Evolutionary conservation across 805 yeast species (phyloP).

Genomic region (Blastobotrys robertii): DNA sequence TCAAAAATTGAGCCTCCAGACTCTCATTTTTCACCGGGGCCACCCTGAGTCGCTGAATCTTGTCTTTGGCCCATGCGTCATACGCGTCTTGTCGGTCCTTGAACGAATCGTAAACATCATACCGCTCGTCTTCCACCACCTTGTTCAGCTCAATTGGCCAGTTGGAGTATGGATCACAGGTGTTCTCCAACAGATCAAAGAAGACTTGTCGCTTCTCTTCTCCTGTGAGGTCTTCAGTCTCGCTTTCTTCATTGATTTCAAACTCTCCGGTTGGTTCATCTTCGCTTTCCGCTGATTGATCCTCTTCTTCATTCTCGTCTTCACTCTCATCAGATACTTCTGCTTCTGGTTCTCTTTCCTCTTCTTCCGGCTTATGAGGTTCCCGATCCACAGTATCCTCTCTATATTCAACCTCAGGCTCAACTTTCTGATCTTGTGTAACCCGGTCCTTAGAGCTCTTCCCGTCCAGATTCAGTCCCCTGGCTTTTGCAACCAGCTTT

Average conservation of each 20-base stretch:
- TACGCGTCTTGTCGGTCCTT: conserved; percentile 32
- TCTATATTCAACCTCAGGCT: conserved; percentile 6
- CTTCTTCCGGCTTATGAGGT: conserved; percentile 2
- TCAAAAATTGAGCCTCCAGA: conserved; percentile 21
- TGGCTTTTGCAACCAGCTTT: conserved; percentile 29
- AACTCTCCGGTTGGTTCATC: neutral
- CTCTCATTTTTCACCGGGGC: conserved; percentile 3
- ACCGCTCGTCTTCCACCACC: conserved; percentile 36
- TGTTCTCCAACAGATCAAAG: conserved; percentile 27
- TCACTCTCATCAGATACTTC: conserved; percentile 1
- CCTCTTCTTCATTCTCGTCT: conserved; percentile 12
- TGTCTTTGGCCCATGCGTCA: conserved; percentile 35
- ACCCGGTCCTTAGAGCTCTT: conserved; percentile 3
- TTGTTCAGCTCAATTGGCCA: conserved; percentile 40
- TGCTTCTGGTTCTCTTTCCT: conserved; percentile 7
- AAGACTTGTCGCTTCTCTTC: conserved; percentile 21
- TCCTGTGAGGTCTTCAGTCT: conserved; percentile 2
- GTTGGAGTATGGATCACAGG: conserved; percentile 34
- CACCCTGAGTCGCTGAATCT: conserved; percentile 9
- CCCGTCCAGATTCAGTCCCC: conserved; percentile 27
- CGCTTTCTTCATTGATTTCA: conserved; percentile 8
- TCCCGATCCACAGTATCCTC: conserved; percentile 13
- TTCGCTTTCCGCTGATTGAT: conserved; percentile 13
- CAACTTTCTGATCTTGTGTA: conserved; percentile 1
- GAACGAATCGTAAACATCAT: conserved; percentile 28